Evolutionary conservation across 2,329 filamentous ascomycete species (phyloP), one percentile per base, ranked within the genome.

Genomic region (Cladosporium sp.): DNA sequence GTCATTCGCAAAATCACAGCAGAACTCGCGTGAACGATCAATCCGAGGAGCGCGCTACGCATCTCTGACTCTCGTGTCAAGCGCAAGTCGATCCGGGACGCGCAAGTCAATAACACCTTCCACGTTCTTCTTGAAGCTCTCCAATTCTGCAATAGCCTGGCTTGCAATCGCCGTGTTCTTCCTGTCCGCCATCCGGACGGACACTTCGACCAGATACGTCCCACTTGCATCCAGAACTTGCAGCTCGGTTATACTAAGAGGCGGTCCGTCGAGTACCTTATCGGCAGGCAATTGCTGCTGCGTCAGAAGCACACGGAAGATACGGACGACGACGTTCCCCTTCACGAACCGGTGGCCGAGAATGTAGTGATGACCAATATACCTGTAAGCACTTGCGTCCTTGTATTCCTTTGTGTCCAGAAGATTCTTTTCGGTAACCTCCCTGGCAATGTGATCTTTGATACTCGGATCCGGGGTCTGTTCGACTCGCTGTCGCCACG

Each of bases 291-390:
- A 15, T 8, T 32, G 37, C 18, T 41, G 32, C 19, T 47, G 12
- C 7, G 50, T 42, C 63, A 68, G 69, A 17, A 81, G 67, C 19
- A 82, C 68, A 29, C 80, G 79, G 58, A 80, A 75, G 24, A 85
- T 64, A 52, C 76, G 75, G 43, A 85, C 66, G 40, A 80, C 69
- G 48, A 80, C 74, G 58, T 84, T 80, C 47, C 78, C 74, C 51
- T 78, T 71, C 32, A 84, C 73, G 57, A 84, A 80, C 50, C 75
- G 73, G 58, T 82, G 73, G 19, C 81, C 81, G 59, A 78, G 72
- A 17, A 79, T 62, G 45, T 80, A 67, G 59, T 80, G 82, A 58
- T 83, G 79, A 5, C 75, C 78, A 30, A 55, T 52, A 47, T 56
- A 60, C 13, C 52, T 52, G 38, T 65, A 65, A 41, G 39, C 48